Evolutionary conservation across 768 basidiomycete species (phyloP), one percentile per base, ranked within the genome.

Genomic region (Clitopilus hobsonii): DNA sequence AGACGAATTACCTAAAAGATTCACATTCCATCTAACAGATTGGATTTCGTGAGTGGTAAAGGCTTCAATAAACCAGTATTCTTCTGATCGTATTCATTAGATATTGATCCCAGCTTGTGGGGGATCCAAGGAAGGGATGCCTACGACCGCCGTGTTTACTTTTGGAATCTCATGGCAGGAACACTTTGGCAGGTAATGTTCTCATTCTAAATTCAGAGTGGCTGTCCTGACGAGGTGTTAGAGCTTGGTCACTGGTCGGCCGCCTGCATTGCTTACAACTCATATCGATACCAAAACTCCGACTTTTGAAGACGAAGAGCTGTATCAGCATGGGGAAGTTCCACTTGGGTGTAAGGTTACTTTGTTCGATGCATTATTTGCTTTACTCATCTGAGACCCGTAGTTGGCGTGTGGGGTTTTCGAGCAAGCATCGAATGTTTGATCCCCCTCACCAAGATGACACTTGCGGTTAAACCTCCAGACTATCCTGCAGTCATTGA

Each of bases 71-170:
- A 20, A 32, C 26, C 20, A 55, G 14, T 29, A 22, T 48, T 29
- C 22, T 38, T 51, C 49, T 58, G 52, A 57, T 16, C 11, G 16
- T 26, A 18, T 23, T 8, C 27, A 18, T n/a, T 56, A 78, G 76
- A 81, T 61, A 67, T 79, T 41, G 78, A 81, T 64, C 79, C 80
- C 14, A 73, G 74, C 8, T 66, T 74, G 59, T 83, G 81, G 81
- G 70, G 74, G 32, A 71, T 84, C 48, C 53, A 70, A 45, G 78
- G 74, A 11, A 76, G 72, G 51, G 80, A 80, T 45, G 77, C 75
- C 6, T 82, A 83, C 57, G 77, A 79, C 24, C 72, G 81, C 54
- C 74, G 82, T 20, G 68, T 73, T 6, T 82, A 78, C 67, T 83
- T 83, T 65, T 83, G 80, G 79, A 78, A 78, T 61, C 66, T 83